A percentile compares a stretch with the other conserved stretches of the same genome.
These are phyloP conservation scores for Caryopteris hybrid DNA, from an alignment of 305 asterid genomes.

Conservation along the genomic window DNA sequence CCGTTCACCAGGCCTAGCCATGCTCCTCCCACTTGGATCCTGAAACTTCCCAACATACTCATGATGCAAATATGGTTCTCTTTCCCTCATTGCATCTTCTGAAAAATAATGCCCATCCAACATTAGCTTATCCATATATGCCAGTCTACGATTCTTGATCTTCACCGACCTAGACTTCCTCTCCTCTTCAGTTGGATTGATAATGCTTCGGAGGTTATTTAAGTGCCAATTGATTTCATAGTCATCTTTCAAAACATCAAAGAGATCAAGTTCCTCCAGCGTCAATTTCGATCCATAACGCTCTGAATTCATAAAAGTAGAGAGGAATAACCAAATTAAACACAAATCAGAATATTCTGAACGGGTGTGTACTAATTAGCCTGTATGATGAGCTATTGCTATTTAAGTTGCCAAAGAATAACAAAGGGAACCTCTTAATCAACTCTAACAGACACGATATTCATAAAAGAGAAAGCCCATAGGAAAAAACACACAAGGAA, in stretches of 20 bases:
- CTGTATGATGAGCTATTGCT: neutral
- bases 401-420: neutral
- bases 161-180: slow-evolving; percentile 55
- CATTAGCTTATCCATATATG: slow-evolving; percentile 72
- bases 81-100: slow-evolving; percentile 97
- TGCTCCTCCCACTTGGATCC: slow-evolving; percentile 79
- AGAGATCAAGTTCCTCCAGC: slow-evolving; percentile 63
- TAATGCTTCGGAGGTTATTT: slow-evolving; percentile 53
- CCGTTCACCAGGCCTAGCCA: slow-evolving; percentile 97
- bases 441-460: neutral
- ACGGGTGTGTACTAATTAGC: neutral
- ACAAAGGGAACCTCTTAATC: neutral
- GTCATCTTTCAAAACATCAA: slow-evolving; percentile 62
- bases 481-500: neutral
- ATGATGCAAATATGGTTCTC: slow-evolving; percentile 94
- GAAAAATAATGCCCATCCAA: slow-evolving; percentile 70
- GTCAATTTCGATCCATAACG: slow-evolving; percentile 72
- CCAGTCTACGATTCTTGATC: slow-evolving; percentile 82
- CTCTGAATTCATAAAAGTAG: slow-evolving; percentile 39
- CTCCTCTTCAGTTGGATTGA: slow-evolving; percentile 72
- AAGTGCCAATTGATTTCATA: slow-evolving; percentile 94
- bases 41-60: slow-evolving; percentile 91
- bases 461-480: neutral
- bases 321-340: neutral
- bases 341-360: neutral